Conservation (phyloP, 2,329 filamentous ascomycete species). For the Chrysosporium queenslandicum region DNA sequence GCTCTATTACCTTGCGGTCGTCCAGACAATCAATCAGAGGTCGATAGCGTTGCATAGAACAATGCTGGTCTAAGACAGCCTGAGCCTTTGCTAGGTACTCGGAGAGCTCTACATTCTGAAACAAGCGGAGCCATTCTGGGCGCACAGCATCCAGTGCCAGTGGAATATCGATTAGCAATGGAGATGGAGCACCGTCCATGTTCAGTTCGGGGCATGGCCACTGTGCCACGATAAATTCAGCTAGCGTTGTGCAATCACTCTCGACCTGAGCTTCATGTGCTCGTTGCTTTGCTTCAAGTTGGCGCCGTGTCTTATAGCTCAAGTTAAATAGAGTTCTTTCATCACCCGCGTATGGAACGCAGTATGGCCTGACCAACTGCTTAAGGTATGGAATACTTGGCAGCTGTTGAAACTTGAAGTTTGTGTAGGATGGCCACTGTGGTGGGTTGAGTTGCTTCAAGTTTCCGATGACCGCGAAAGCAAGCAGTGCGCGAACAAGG, state of each 20-base stretch:
- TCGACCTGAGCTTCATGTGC: constrained; percentile 10
- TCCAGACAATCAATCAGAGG: neutral
- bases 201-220: constrained; percentile 14
- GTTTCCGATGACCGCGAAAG: constrained; percentile 13
- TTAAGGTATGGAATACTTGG: constrained; percentile 11
- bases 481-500: constrained; percentile 19
- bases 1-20: neutral
- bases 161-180: constrained; percentile 4
- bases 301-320: constrained; percentile 3
- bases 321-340: constrained; percentile 1
- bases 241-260: constrained; percentile 14
- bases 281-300: constrained; percentile 5
- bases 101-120: constrained; percentile 41
- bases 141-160: constrained; percentile 34
- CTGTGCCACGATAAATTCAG: constrained; percentile 15
- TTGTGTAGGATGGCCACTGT: constrained; percentile 12
- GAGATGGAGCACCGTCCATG: neutral
- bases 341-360: constrained; percentile 10
- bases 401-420: constrained; percentile 12
- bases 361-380: constrained; percentile 7
- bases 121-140: constrained; percentile 42
- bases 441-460: constrained; percentile 14
- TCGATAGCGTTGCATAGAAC: neutral
- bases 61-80: constrained; percentile 27
- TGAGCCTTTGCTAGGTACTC: constrained; percentile 40